Evolutionary conservation across 2,329 filamentous ascomycete species (phyloP).

Genomic region (Hypoxylon sp.): DNA sequence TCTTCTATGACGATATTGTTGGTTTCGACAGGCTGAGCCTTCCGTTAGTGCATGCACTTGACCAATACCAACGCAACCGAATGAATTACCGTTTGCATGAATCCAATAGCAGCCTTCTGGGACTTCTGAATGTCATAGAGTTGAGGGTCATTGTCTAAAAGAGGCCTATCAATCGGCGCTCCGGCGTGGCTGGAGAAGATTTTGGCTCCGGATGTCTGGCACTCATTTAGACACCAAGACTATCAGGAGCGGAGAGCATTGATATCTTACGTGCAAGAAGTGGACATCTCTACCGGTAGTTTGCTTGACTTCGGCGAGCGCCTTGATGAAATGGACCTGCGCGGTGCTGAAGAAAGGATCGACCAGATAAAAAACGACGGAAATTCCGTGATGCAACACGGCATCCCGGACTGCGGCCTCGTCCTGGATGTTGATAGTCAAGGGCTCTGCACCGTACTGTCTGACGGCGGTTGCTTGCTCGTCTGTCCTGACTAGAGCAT

Average conservation of each 20-base stretch:
- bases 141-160: slow-evolving; percentile 58
- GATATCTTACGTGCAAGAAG: slow-evolving; percentile 56
- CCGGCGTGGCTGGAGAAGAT: slow-evolving; percentile 62
- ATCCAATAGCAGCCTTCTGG: slow-evolving; percentile 42
- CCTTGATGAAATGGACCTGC: slow-evolving; percentile 57
- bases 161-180: slow-evolving; percentile 54
- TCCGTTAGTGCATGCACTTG: slow-evolving; percentile 11
- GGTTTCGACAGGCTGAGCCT: slow-evolving; percentile 52
- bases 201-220: slow-evolving; percentile 64
- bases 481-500: slow-evolving; percentile 60
- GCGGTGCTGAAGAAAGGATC: slow-evolving; percentile 53
- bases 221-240: slow-evolving; percentile 1
- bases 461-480: slow-evolving; percentile 59
- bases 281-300: slow-evolving; percentile 57
- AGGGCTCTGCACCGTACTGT: slow-evolving; percentile 57
- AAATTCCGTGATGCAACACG: slow-evolving; percentile 59
- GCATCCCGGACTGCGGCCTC: slow-evolving; percentile 50
- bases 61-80: neutral
- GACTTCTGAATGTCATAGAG: slow-evolving; percentile 59
- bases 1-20: slow-evolving; percentile 60
- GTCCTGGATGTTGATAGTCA: slow-evolving; percentile 56
- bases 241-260: neutral
- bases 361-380: slow-evolving; percentile 61
- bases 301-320: slow-evolving; percentile 58
- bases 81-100: slow-evolving; percentile 47